phyloP scores from a whole-genome alignment of 2,329 filamentous ascomycete species.

The Monilinia vaccinii-corymbosi region DNA sequence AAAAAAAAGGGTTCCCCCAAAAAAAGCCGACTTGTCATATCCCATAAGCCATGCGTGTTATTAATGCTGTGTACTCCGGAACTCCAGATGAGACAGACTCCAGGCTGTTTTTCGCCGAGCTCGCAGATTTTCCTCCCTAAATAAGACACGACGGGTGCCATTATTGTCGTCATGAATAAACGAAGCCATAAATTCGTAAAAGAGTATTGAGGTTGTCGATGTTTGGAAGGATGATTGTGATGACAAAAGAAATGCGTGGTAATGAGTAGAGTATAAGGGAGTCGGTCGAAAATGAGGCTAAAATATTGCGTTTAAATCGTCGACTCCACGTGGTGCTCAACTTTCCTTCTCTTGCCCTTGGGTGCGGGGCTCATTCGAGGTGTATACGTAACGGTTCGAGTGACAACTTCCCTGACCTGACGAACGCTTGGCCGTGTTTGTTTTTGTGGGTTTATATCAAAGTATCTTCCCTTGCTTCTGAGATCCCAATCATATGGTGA shows the following conservation, averaged over 20 bases:
- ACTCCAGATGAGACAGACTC: conserved; percentile 8
- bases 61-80: conserved; percentile 3
- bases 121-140: conserved; percentile 10
- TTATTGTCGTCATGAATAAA: conserved; percentile 23
- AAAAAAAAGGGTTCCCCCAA: background rate
- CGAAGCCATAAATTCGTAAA: conserved; percentile 26
- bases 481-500: conserved; percentile 75
- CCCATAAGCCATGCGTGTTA: conserved; percentile 2
- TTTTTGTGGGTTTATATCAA: conserved; percentile 48
- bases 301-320: background rate
- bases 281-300: background rate
- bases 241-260: conserved; percentile 4
- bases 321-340: conserved; percentile 34
- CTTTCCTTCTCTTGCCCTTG: conserved; percentile 84
- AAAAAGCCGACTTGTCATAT: background rate
- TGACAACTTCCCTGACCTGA: conserved; percentile 81
- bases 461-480: conserved; percentile 56
- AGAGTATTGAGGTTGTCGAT: conserved; percentile 11
- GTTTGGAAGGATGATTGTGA: background rate
- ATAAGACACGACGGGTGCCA: conserved; percentile 5
- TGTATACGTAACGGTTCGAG: conserved; percentile 88
- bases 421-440: conserved; percentile 52
- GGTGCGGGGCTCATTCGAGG: conserved; percentile 79
- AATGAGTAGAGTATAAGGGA: background rate
- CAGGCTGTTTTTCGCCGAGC: conserved; percentile 2